Evolutionary conservation across 1,284 basidiomycete species (phyloP).

Genomic region (Austroboletus rostrupii): DNA sequence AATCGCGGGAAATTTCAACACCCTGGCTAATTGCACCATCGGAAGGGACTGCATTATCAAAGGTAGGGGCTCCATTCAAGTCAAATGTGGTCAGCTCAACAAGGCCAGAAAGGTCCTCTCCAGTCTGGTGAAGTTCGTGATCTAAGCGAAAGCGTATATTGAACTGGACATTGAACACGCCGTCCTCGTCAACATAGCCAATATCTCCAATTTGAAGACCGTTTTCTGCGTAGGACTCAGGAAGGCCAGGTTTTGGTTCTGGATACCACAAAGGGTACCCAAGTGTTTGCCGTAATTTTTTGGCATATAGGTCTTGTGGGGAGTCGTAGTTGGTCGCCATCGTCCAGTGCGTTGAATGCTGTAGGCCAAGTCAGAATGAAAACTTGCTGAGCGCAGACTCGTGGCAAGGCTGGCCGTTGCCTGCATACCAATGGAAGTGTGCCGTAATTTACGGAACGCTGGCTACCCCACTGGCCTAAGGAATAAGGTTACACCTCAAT

Average conservation of each 20-base stretch:
- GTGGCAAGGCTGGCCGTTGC: too few species aligned
- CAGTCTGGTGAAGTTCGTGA: not conserved
- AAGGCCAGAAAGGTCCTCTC: not conserved
- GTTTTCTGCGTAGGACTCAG: not conserved
- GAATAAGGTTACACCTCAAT: too few species aligned
- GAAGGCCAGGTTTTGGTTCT: not conserved
- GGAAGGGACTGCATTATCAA: not conserved
- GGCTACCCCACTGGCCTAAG: too few species aligned
- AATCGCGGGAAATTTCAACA: too few species aligned
- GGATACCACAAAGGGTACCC: slow-evolving; percentile 1
- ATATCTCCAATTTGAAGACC: slow-evolving; percentile 6
- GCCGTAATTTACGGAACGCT: too few species aligned
- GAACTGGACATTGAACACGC: slow-evolving; percentile 1
- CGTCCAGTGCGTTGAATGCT: too few species aligned
- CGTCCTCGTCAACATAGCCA: slow-evolving; percentile 1
- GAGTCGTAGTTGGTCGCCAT: not conserved
- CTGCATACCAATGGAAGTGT: too few species aligned
- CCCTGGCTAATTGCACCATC: not conserved
- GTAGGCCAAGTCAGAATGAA: too few species aligned
- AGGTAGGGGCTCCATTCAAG: not conserved
- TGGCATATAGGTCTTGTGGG: not conserved
- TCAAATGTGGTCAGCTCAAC: not conserved
- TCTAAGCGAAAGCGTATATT: not conserved
- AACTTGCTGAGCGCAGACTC: too few species aligned
- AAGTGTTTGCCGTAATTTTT: not conserved